phyloP scores from a whole-genome alignment of 169 alveolate species.

The Eimeria tenella region DNA sequence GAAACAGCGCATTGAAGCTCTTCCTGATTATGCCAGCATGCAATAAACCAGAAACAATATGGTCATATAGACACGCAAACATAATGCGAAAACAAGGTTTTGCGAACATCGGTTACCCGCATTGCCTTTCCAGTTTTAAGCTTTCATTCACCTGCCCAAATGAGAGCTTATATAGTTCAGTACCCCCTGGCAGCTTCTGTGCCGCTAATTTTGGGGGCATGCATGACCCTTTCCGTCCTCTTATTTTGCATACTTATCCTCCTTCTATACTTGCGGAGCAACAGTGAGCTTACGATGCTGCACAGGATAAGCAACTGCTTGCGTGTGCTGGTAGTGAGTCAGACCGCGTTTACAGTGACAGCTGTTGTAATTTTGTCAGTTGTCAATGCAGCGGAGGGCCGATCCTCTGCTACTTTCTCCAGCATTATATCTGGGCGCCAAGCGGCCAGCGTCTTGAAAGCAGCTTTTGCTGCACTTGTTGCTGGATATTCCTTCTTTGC shows the following conservation, averaged over 20 bases:
- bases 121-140: not conserved
- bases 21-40: no score
- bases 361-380: constrained; percentile 58
- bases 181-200: constrained; percentile 63
- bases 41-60: no score
- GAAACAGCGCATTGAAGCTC: no score
- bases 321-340: constrained; percentile 31
- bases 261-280: constrained; percentile 45
- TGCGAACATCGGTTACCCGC: no score
- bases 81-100: no score
- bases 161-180: constrained; percentile 24
- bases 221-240: constrained; percentile 45
- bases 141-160: constrained; percentile 4
- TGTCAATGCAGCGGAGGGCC: constrained; percentile 11
- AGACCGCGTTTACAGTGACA: constrained; percentile 43
- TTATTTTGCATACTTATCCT: constrained; percentile 16
- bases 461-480: constrained; percentile 25
- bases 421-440: constrained; percentile 45
- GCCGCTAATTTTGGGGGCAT: constrained; percentile 45
- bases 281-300: constrained; percentile 65
- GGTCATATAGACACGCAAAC: no score
- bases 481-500: constrained; percentile 65
- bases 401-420: constrained; percentile 46
- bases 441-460: constrained; percentile 63
- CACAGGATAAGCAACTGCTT: constrained; percentile 58